Percentiles rank a stretch among this genome's conserved stretches.
phyloP scores from a whole-genome alignment of 176 grass and related monocot genomes.

The Oryza glaberrima region DNA sequence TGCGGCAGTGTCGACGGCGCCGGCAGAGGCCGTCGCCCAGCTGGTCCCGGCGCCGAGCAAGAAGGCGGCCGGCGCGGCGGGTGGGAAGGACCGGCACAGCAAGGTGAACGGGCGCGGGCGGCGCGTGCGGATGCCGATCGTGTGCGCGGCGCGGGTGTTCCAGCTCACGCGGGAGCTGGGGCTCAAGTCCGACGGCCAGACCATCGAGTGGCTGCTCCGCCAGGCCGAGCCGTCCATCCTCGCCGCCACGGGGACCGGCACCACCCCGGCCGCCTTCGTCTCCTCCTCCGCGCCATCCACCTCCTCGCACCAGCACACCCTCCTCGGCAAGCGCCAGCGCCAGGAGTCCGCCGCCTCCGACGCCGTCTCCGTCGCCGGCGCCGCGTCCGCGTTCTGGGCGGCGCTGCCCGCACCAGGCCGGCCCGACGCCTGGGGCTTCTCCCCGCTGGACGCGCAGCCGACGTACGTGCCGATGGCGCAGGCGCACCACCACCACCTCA shows the following conservation, averaged over 20 bases:
- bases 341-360: background rate
- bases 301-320: slow-evolving; percentile 27
- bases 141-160: slow-evolving; percentile 95
- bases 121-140: slow-evolving; percentile 94
- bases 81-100: slow-evolving; percentile 89
- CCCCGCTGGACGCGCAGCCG: slow-evolving; percentile 50
- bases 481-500: slow-evolving; percentile 67
- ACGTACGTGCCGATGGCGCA: slow-evolving; percentile 69
- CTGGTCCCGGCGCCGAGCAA: slow-evolving; percentile 19
- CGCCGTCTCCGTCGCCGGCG: too few relatives aligned
- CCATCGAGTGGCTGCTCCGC: slow-evolving; percentile 96
- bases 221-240: slow-evolving; percentile 95
- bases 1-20: too few relatives aligned
- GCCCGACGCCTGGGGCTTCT: slow-evolving; percentile 51
- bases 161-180: slow-evolving; percentile 96
- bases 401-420: slow-evolving; percentile 40
- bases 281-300: slow-evolving; percentile 56
- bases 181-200: slow-evolving; percentile 94
- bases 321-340: slow-evolving; percentile 59
- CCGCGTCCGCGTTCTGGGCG: slow-evolving; percentile 47
- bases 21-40: background rate
- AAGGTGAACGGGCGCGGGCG: slow-evolving; percentile 93
- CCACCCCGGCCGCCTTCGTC: slow-evolving; percentile 73
- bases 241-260: slow-evolving; percentile 87
- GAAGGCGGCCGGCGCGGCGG: slow-evolving; percentile 37